A percentile compares a stretch with the other conserved stretches of the same genome.
Evolutionary conservation across 202 grass and related monocot genomes (phyloP).

Genomic region (Setaria italica): DNA sequence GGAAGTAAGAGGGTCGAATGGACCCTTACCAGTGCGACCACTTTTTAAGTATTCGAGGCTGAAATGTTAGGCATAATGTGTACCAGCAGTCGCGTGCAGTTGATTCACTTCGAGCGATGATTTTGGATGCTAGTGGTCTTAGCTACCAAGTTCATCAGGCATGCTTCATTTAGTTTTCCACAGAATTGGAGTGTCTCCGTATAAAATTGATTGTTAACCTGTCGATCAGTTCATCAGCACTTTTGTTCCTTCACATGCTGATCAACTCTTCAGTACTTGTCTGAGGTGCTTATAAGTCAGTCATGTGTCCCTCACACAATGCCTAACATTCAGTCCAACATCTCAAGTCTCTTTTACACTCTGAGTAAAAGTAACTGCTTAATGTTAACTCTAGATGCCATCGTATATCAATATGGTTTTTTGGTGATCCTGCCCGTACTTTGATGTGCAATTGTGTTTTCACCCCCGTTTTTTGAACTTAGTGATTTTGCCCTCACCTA

Average conservation of each 20-base stretch:
- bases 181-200: background rate
- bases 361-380: background rate
- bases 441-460: no score
- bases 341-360: background rate
- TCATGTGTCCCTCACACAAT: background rate
- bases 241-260: background rate
- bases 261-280: background rate
- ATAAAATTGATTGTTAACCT: background rate
- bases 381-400: background rate
- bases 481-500: no score
- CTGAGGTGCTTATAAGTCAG: background rate
- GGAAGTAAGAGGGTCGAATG: background rate
- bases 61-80: background rate
- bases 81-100: background rate
- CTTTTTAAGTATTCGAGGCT: background rate
- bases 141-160: background rate
- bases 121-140: background rate
- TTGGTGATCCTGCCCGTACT: no score
- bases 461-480: no score
- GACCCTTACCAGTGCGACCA: background rate
- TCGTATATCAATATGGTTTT: background rate
- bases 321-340: background rate
- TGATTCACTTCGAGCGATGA: background rate
- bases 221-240: background rate
- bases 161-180: background rate